phyloP scores from a whole-genome alignment of 2,329 filamentous ascomycete species.

The Claviceps fusiformis region DNA sequence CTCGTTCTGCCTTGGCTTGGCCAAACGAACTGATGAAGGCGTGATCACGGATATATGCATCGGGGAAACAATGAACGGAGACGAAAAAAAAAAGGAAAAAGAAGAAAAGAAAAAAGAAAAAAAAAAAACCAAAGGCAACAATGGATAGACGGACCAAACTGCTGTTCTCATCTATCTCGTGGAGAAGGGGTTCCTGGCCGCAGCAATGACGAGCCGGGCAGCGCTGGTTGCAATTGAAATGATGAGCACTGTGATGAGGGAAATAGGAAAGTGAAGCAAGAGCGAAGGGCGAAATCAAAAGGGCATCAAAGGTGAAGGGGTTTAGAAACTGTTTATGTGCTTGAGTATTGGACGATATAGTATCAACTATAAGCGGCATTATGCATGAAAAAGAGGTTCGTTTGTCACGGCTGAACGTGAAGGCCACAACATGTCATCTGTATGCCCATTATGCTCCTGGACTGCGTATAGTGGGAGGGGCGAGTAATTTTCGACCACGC shows the following conservation, averaged over 20 bases:
- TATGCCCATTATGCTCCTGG: neutral
- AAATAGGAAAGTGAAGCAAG: neutral
- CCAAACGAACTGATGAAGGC: constrained; percentile 11
- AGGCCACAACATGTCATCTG: neutral
- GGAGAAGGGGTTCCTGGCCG: neutral
- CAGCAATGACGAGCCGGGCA: neutral
- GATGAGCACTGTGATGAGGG: constrained; percentile 1
- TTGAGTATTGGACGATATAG: constrained; percentile 1
- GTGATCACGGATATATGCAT: constrained; percentile 2
- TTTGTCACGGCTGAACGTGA: neutral
- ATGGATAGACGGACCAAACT: constrained; percentile 13
- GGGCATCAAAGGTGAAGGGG: neutral
- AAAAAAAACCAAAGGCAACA: neutral
- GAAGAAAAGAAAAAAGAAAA: neutral
- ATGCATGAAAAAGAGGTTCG: neutral
- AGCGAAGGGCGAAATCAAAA: neutral
- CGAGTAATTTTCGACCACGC: neutral
- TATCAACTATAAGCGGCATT: constrained; percentile 1
- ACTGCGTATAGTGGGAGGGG: neutral
- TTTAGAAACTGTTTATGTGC: constrained; percentile 4
- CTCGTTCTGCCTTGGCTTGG: constrained; percentile 4
- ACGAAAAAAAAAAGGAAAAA: constrained; percentile 12
- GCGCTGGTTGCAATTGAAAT: neutral
- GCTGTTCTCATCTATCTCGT: constrained; percentile 3
- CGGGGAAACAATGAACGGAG: constrained; percentile 7